Percentiles rank a stretch among this genome's conserved stretches.
Evolutionary conservation across 179 eudicot genomes (phyloP).

Genomic region (Silene coronaria): DNA sequence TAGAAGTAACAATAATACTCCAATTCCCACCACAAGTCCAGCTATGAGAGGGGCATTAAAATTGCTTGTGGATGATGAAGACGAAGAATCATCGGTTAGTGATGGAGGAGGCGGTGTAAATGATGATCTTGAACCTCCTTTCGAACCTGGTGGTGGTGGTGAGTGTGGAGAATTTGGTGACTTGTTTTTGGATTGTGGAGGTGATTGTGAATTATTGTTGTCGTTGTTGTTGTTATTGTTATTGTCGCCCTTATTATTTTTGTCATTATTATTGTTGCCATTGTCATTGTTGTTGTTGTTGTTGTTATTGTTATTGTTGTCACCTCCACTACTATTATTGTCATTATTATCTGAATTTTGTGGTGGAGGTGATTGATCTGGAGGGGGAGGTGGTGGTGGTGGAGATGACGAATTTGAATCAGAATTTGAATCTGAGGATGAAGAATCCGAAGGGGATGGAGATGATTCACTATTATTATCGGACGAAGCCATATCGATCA

Average conservation of each 20-base stretch:
- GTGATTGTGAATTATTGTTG: slow-evolving; percentile 4
- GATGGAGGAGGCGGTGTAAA: slow-evolving; percentile 10
- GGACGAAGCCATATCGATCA: slow-evolving; percentile 17
- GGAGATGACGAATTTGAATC: slow-evolving; percentile 4
- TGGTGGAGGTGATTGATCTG: slow-evolving; percentile 13
- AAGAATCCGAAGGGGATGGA: slow-evolving; percentile 10
- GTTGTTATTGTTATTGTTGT: not conserved
- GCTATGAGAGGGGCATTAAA: slow-evolving; percentile 26
- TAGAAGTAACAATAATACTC: slow-evolving; percentile 31
- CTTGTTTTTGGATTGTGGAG: slow-evolving; percentile 19
- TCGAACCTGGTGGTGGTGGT: slow-evolving; percentile 17
- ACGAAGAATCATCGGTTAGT: slow-evolving; percentile 8
- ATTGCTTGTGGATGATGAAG: slow-evolving; percentile 15
- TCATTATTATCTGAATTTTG: not conserved
- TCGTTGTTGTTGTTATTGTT: not conserved
- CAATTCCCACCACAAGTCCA: slow-evolving; percentile 39
- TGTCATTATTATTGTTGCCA: not conserved
- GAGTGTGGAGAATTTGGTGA: slow-evolving; percentile 23
- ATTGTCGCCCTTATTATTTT: not conserved
- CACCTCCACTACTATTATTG: not conserved
- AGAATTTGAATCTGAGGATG: slow-evolving; percentile 3
- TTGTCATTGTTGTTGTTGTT: not conserved
- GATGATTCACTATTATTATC: slow-evolving; percentile 6
- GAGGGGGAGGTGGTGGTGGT: slow-evolving; percentile 13
- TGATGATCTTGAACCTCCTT: slow-evolving; percentile 19